Conservation (phyloP, 176 grass and related monocot species). For the Dactylis glomerata region DNA sequence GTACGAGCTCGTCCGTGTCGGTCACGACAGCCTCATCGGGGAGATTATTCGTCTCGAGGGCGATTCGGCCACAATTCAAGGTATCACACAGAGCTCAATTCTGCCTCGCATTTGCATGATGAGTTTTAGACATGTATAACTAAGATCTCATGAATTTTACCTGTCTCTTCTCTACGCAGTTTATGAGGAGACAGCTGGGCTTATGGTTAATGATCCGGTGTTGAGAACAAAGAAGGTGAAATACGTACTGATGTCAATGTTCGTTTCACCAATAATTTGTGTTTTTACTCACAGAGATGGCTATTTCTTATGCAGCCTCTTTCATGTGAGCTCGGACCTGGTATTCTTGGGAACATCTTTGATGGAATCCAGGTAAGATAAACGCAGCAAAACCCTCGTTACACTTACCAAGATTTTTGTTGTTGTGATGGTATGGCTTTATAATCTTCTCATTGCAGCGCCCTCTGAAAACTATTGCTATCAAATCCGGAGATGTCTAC, state of each 20-base stretch:
- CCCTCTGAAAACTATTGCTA: constrained; percentile 77
- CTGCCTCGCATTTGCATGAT: background rate
- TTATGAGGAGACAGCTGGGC: constrained; percentile 87
- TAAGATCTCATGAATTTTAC: background rate
- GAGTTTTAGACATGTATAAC: background rate
- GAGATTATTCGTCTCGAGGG: constrained; percentile 95
- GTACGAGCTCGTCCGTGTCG: constrained; percentile 85
- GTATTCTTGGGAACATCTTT: constrained; percentile 88
- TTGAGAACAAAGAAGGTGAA: constrained; percentile 68
- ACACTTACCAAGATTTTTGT: background rate
- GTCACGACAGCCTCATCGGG: constrained; percentile 78
- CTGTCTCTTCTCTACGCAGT: constrained; percentile 37
- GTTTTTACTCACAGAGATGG: background rate
- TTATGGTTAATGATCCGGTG: constrained; percentile 82
- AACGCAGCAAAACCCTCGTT: background rate
- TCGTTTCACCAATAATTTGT: background rate
- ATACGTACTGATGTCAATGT: background rate
- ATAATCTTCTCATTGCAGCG: constrained; percentile 44
- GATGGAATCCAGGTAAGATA: constrained; percentile 71
- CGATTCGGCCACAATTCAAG: constrained; percentile 84
- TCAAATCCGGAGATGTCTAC: constrained; percentile 83
- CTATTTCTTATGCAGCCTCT: constrained; percentile 55
- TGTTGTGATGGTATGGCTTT: constrained; percentile 1
- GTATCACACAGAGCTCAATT: background rate
- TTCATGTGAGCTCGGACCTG: constrained; percentile 75